Evolutionary conservation across 352 stramenopile genomes (phyloP), one percentile per base, ranked within the genome.

Genomic region (Nothophytophthora sp.): DNA sequence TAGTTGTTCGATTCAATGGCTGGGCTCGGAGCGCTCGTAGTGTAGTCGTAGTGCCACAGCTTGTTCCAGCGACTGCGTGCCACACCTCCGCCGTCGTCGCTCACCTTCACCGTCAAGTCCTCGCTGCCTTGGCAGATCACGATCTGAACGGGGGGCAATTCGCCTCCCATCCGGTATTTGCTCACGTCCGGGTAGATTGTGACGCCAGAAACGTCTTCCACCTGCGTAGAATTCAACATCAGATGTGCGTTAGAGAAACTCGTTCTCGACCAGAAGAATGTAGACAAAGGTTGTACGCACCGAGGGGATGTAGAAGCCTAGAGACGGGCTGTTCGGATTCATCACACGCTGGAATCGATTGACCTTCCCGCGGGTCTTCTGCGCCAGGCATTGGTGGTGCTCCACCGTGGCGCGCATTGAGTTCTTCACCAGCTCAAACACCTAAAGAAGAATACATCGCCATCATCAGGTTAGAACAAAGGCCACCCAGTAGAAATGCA

Each of bases 401-500:
- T 99, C 96, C 25, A 98, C 82, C 0, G 96, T 99, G 5, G 97
- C 97, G 40, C 96, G 80, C 96, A 99, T 99, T 34, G 85, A 88
- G 74, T 99, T 99, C 77, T 99, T 99, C 28, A 99, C 67, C 9
- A 99, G 67, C 75, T 99, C 97, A 54, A 99, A 96, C 50, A 98
- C 66, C 53, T n/a, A n/a, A n/a, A n/a, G n/a, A n/a, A n/a, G n/a
- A n/a, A n/a, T n/a, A n/a, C n/a, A n/a, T n/a, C n/a, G n/a, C n/a
- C n/a, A n/a, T n/a, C n/a, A n/a, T n/a, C n/a, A n/a, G n/a, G n/a
- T n/a, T n/a, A n/a, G n/a, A n/a, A n/a, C n/a, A n/a, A n/a, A n/a
- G n/a, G n/a, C n/a, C n/a, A n/a, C n/a, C n/a, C n/a, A n/a, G n/a
- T n/a, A n/a, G n/a, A n/a, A n/a, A n/a, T n/a, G n/a, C n/a, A n/a